A percentile compares a stretch with the other conserved stretches of the same genome.
These are phyloP conservation scores for Solanum arcanum DNA, from an alignment of 257 asterid species.

Conservation along the genomic window DNA sequence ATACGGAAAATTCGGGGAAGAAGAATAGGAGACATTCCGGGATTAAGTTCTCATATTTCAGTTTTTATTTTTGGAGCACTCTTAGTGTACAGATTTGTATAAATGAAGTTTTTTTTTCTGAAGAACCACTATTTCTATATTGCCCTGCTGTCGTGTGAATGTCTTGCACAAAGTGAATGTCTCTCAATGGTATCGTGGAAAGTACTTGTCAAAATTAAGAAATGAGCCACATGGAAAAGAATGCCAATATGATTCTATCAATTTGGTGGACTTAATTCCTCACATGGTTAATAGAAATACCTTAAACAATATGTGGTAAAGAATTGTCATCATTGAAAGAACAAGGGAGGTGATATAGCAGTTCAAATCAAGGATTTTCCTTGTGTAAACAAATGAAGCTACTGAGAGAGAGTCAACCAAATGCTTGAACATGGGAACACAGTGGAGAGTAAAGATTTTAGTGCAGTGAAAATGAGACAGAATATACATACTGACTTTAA, in stretches of 20 bases:
- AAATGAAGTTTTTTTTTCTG: not conserved
- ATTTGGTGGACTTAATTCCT: not conserved
- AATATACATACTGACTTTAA: not conserved
- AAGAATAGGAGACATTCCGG: not conserved
- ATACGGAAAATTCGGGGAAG: not conserved
- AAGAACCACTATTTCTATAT: not conserved
- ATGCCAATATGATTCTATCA: not conserved
- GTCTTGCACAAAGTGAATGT: not conserved
- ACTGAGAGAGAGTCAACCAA: not conserved
- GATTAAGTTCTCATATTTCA: not conserved
- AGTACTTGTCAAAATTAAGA: not conserved
- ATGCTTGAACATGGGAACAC: not conserved
- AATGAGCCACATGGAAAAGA: not conserved
- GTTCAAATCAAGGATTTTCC: not conserved
- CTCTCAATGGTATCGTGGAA: not conserved
- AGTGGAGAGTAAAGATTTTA: not conserved
- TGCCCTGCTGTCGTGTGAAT: not conserved
- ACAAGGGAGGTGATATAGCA: not conserved
- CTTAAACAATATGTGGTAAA: not conserved
- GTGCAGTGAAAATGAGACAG: not conserved
- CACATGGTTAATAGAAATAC: not conserved
- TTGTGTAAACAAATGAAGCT: not conserved
- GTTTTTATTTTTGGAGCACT: not conserved
- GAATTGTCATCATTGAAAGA: not conserved
- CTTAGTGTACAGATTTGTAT: not conserved